Evolutionary conservation across 2,329 filamentous ascomycete genomes (phyloP).

Genomic region (Mollisiaceae sp.): DNA sequence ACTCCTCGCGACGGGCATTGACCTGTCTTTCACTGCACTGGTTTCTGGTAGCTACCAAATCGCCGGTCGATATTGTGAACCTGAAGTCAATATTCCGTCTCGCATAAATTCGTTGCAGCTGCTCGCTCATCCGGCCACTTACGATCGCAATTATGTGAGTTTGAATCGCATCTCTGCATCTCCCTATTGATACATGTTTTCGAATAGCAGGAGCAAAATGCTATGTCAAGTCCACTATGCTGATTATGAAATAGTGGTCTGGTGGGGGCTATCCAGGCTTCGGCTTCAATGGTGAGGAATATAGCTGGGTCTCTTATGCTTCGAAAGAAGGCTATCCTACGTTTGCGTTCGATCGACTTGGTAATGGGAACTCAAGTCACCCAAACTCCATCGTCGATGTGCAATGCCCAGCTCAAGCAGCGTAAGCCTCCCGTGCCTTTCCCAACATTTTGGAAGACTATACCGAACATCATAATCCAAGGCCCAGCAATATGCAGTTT

Average conservation of each 20-base stretch:
- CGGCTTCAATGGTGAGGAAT: conserved; percentile 28
- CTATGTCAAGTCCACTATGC: neutral
- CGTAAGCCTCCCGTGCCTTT: neutral
- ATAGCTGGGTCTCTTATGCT: conserved; percentile 33
- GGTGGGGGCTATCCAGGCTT: conserved; percentile 26
- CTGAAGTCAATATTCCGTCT: conserved; percentile 23
- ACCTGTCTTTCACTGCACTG: conserved; percentile 10
- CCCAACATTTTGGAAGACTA: neutral
- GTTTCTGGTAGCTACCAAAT: conserved; percentile 23
- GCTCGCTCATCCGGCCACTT: conserved; percentile 27
- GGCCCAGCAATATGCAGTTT: no score
- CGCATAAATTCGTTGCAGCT: conserved; percentile 26
- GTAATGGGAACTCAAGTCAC: conserved; percentile 34
- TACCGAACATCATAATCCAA: no score
- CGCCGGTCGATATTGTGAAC: conserved; percentile 26
- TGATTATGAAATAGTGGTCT: conserved; percentile 26
- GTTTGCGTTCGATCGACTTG: conserved; percentile 36
- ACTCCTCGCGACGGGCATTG: conserved; percentile 15
- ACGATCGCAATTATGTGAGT: conserved; percentile 28
- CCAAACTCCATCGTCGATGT: conserved; percentile 36
- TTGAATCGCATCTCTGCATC: no score
- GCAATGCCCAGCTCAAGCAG: conserved; percentile 37
- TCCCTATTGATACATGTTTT: neutral
- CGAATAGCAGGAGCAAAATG: no score
- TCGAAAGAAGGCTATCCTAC: conserved; percentile 35